These are phyloP conservation scores for Paramecium primaurelia DNA, from an alignment of 73 alveolate genomes.

Conservation along the genomic window DNA sequence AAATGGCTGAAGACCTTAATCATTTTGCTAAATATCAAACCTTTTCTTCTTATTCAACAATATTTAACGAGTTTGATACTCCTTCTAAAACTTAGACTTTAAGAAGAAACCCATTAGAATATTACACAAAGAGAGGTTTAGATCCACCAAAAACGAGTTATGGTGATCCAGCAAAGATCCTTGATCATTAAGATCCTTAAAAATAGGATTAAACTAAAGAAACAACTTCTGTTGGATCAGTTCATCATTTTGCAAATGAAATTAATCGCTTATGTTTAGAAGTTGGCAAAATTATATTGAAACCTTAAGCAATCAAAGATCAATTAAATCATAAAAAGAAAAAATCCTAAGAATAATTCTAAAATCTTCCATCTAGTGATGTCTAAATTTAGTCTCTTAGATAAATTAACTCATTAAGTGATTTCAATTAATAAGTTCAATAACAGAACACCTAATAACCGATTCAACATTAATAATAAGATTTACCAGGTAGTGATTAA, in stretches of 20 bases:
- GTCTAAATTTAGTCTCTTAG: background rate
- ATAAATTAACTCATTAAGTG: background rate
- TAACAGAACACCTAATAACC: background rate
- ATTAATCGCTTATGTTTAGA: background rate
- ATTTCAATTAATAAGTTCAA: background rate
- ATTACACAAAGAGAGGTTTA: background rate
- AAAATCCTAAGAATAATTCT: background rate
- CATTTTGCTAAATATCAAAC: background rate
- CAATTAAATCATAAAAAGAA: background rate
- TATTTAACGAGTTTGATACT: background rate
- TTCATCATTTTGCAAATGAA: background rate
- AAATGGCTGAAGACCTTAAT: constrained; percentile 11
- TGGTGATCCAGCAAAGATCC: background rate
- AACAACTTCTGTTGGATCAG: background rate
- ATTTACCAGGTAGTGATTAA: background rate
- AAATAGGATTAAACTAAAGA: background rate
- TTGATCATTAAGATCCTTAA: background rate
- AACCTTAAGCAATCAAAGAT: background rate
- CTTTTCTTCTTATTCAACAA: background rate
- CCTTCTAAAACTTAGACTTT: background rate
- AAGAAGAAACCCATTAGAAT: constrained; percentile 3
- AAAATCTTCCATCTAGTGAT: background rate
- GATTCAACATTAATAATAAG: background rate
- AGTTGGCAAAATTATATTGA: background rate
- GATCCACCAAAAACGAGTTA: background rate